phyloP scores from a whole-genome alignment of 202 grass and related monocot genomes.

The Sporobolus alterniflorus region DNA sequence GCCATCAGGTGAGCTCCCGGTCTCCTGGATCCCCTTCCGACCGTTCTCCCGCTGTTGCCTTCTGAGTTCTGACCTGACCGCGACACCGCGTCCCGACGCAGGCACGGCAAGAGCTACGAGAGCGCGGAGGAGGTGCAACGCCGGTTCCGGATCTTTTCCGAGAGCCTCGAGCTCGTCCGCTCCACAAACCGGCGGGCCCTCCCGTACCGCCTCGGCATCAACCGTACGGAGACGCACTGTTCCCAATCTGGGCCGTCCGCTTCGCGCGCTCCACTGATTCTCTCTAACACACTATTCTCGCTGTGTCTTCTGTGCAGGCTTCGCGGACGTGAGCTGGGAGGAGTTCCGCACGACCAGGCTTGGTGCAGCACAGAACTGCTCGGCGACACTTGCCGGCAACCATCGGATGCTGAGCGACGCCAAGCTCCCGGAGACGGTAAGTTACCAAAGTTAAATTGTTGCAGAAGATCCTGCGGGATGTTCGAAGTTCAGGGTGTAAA shows the following conservation, averaged over 20 bases:
- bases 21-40: background rate
- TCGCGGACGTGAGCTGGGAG: conserved; percentile 97
- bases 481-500: background rate
- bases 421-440: conserved; percentile 74
- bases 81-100: background rate
- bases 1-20: conserved; percentile 45
- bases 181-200: conserved; percentile 74
- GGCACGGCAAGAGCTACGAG: conserved; percentile 84
- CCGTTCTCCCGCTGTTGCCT: too few relatives aligned
- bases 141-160: conserved; percentile 83
- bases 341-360: conserved; percentile 82
- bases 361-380: conserved; percentile 93
- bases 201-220: conserved; percentile 87
- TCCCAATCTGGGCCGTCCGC: background rate
- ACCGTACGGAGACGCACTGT: conserved; percentile 46
- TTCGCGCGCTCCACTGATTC: background rate
- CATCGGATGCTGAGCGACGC: conserved; percentile 61
- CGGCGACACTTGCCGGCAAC: conserved; percentile 84
- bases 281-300: background rate
- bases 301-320: conserved; percentile 48
- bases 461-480: background rate
- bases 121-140: conserved; percentile 65
- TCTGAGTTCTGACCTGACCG: background rate
- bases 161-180: conserved; percentile 80
- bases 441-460: background rate